phyloP scores from a whole-genome alignment of 208 protist species.

The Histomonas meleagridis region DNA sequence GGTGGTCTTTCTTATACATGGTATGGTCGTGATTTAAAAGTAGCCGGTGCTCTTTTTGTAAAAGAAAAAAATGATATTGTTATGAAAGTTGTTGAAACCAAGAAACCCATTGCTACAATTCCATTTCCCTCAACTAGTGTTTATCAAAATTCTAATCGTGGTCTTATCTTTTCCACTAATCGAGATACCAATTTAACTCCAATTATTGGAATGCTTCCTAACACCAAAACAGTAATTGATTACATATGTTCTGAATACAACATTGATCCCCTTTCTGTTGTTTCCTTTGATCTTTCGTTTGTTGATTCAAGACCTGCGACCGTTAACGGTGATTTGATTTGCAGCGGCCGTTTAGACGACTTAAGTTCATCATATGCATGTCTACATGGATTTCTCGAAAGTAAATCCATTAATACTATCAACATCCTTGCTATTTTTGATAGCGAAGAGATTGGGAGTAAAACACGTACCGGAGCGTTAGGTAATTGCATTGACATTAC shows the following conservation, averaged over 20 bases:
- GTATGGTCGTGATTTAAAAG: neutral
- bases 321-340: neutral
- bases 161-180: neutral
- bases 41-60: neutral
- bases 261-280: neutral
- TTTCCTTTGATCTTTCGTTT: neutral
- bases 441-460: neutral
- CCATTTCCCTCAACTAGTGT: neutral
- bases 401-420: neutral
- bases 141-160: neutral
- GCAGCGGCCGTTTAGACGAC: neutral
- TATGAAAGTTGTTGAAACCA: neutral
- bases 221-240: neutral
- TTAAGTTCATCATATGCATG: neutral
- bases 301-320: neutral
- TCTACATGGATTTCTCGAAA: neutral
- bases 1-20: neutral
- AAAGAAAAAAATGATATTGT: neutral
- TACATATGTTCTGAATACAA: neutral
- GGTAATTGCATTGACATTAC: neutral
- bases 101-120: neutral
- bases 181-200: neutral
- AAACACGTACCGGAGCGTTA: neutral
- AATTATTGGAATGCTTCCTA: neutral
- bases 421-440: constrained; percentile 18